A percentile compares a stretch with the other conserved stretches of the same genome.
Evolutionary conservation across 768 basidiomycete genomes (phyloP).

Genomic region (Mycena albidolilacea): DNA sequence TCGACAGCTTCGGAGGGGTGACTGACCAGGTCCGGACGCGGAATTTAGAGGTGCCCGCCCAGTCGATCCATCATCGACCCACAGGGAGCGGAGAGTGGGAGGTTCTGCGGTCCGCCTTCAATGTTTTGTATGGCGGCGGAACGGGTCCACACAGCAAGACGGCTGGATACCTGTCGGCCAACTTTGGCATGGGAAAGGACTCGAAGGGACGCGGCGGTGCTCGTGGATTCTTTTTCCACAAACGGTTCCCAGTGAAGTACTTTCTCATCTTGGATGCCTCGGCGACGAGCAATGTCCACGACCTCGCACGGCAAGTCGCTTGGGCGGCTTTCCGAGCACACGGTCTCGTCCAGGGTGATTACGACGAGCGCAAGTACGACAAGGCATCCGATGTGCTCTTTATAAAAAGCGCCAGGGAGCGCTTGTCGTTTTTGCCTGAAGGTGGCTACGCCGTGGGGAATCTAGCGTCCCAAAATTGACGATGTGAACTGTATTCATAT

Average conservation of each 20-base stretch:
- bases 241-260: slow-evolving; percentile 49
- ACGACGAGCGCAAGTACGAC: slow-evolving; percentile 63
- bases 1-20: slow-evolving; percentile 46
- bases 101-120: slow-evolving; percentile 32
- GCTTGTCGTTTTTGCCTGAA: slow-evolving; percentile 22
- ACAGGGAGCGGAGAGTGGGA: slow-evolving; percentile 35
- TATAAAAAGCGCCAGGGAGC: slow-evolving; percentile 45
- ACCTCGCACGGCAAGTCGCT: slow-evolving; percentile 42
- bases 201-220: slow-evolving; percentile 5
- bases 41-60: slow-evolving; percentile 43
- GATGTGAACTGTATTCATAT: too few species aligned
- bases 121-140: slow-evolving; percentile 42
- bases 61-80: slow-evolving; percentile 7
- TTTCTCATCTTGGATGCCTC: slow-evolving; percentile 47
- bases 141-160: not conserved
- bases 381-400: slow-evolving; percentile 70
- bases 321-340: slow-evolving; percentile 50
- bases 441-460: slow-evolving; percentile 11
- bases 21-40: slow-evolving; percentile 34
- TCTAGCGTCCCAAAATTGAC: slow-evolving; percentile 5
- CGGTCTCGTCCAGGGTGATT: slow-evolving; percentile 43
- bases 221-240: slow-evolving; percentile 48
- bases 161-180: slow-evolving; percentile 1
- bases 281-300: slow-evolving; percentile 32
- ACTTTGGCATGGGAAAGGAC: not conserved